Conservation (phyloP, 1,284 basidiomycete genomes). For the Cutaneotrichosporon spelunceum region DNA sequence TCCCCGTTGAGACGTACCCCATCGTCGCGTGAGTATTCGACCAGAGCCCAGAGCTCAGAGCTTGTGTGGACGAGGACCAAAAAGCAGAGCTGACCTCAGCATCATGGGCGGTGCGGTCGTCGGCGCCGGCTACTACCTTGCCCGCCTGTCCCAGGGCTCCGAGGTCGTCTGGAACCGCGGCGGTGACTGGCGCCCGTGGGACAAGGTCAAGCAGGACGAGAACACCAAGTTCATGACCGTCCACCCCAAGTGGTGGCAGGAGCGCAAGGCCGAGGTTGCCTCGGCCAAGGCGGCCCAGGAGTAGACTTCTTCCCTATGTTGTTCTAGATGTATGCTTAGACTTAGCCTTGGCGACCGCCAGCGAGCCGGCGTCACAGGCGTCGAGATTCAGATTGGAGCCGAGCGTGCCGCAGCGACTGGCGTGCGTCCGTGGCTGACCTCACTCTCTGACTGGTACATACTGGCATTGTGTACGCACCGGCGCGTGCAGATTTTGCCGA, state of each 20-base stretch:
- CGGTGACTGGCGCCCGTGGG: conserved; percentile 49
- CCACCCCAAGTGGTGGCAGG: conserved; percentile 44
- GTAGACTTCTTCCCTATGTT: background rate
- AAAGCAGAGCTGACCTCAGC: conserved; percentile 27
- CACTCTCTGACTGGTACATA: no score
- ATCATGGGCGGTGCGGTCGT: conserved; percentile 41
- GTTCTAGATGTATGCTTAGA: conserved; percentile 3
- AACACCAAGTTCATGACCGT: conserved; percentile 44
- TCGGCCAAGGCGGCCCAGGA: conserved; percentile 9
- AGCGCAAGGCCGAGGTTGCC: conserved; percentile 33
- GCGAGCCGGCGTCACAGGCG: no score
- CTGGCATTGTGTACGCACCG: no score
- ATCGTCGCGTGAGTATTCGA: conserved; percentile 38
- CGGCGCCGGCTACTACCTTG: conserved; percentile 45
- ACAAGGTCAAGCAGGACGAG: conserved; percentile 49
- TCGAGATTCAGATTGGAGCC: no score
- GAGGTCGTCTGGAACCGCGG: conserved; percentile 50
- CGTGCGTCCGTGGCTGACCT: no score
- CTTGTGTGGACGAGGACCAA: background rate
- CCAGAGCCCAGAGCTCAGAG: no score
- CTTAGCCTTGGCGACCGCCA: background rate
- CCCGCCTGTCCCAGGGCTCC: conserved; percentile 43
- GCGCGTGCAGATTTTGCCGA: no score
- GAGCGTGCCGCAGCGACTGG: no score
- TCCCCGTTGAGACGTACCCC: conserved; percentile 31